Evolutionary conservation across 83 land plant species (phyloP).

Genomic region (Thuja plicata): DNA sequence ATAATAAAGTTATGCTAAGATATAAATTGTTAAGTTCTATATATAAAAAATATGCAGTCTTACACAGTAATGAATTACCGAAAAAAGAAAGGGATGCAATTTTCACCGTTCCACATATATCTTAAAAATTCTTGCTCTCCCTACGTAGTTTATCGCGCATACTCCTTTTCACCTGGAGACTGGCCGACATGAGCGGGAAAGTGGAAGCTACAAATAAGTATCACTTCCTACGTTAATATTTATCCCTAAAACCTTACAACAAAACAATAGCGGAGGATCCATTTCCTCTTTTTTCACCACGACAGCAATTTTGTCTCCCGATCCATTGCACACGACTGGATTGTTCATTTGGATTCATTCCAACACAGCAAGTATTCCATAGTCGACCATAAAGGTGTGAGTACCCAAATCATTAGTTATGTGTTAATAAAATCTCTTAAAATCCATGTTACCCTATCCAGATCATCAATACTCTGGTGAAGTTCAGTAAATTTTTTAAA

Average conservation of each 20-base stretch:
- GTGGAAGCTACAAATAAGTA: neutral
- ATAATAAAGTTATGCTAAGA: too few relatives aligned
- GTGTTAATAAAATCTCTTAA: neutral
- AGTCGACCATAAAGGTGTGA: neutral
- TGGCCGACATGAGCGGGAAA: neutral
- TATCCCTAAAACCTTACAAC: neutral
- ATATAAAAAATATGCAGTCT: too few relatives aligned
- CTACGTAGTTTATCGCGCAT: too few relatives aligned
- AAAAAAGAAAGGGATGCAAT: too few relatives aligned
- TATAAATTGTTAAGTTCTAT: too few relatives aligned
- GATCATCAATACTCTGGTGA: neutral
- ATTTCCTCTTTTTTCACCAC: neutral
- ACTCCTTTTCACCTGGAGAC: neutral
- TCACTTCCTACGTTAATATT: neutral
- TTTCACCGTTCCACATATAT: too few relatives aligned
- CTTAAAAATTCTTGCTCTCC: too few relatives aligned
- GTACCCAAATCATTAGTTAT: neutral
- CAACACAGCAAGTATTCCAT: neutral
- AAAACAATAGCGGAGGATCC: neutral
- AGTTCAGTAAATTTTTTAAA: neutral
- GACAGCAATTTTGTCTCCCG: neutral
- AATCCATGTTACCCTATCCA: neutral
- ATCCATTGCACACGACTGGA: neutral
- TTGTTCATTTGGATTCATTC: neutral
- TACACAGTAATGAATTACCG: too few relatives aligned